Evolutionary conservation across 2,329 filamentous ascomycete species (phyloP).

Genomic region (Mollisia scopiformis): DNA sequence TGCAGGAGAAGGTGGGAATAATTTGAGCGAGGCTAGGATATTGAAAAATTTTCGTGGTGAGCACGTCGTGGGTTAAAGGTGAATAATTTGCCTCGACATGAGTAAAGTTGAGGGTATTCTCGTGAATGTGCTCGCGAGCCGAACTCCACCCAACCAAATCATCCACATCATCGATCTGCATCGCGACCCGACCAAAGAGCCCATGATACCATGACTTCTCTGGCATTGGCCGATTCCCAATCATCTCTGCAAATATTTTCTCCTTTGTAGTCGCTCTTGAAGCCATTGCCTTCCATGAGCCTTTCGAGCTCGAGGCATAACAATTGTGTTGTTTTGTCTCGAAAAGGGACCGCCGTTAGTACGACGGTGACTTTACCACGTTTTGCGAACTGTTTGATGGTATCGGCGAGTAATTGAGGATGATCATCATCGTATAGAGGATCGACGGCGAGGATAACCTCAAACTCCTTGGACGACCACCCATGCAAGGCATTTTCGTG

Average conservation of each 20-base stretch:
- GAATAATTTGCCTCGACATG: neutral
- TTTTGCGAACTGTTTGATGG: conserved; percentile 70
- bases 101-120: neutral
- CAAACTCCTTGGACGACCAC: conserved; percentile 51
- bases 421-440: conserved; percentile 86
- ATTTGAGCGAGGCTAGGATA: neutral
- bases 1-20: neutral
- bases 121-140: no score
- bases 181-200: neutral
- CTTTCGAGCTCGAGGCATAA: conserved; percentile 62
- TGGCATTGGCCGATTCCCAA: neutral
- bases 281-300: neutral
- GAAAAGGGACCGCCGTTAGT: conserved; percentile 79
- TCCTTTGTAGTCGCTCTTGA: neutral
- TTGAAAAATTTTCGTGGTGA: neutral
- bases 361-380: conserved; percentile 56
- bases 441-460: conserved; percentile 80
- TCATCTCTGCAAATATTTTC: neutral
- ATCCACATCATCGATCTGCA: no score
- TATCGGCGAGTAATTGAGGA: conserved; percentile 71
- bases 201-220: neutral
- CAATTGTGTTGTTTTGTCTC: conserved; percentile 66
- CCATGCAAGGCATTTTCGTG: conserved; percentile 41
- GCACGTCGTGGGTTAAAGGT: neutral
- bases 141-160: no score